These are phyloP conservation scores for Pleurotus tuoliensis DNA, from an alignment of 768 basidiomycete species.

Conservation along the genomic window DNA sequence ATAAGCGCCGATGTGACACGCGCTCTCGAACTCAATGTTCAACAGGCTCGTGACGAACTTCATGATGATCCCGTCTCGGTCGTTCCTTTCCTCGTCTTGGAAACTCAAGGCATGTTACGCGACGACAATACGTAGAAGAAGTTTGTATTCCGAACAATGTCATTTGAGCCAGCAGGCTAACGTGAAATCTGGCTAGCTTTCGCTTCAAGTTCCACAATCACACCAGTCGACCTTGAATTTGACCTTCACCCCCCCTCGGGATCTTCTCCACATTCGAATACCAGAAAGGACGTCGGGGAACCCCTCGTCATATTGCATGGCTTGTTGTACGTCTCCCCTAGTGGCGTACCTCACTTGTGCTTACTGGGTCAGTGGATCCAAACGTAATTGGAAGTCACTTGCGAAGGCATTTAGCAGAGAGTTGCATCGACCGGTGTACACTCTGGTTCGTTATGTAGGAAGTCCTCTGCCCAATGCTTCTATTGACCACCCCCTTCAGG, in stretches of 20 bases:
- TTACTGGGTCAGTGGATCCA: slow-evolving; percentile 59
- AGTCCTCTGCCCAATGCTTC: background rate
- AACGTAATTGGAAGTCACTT: slow-evolving; percentile 85
- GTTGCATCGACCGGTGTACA: slow-evolving; percentile 65
- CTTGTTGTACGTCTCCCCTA: slow-evolving; percentile 43
- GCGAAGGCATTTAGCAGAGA: slow-evolving; percentile 70
- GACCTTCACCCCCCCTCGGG: slow-evolving; percentile 13
- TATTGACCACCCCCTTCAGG: slow-evolving; percentile 34
- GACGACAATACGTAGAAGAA: background rate
- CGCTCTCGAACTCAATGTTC: too few relatives aligned
- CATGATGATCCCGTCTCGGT: too few relatives aligned
- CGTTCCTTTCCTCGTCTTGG: too few relatives aligned
- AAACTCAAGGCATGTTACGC: background rate
- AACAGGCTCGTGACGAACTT: too few relatives aligned
- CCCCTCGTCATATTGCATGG: slow-evolving; percentile 62
- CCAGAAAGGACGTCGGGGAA: slow-evolving; percentile 26
- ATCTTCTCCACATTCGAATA: background rate
- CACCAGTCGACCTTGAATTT: slow-evolving; percentile 15
- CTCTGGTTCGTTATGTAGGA: slow-evolving; percentile 44
- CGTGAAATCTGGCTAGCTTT: background rate
- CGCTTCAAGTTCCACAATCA: background rate
- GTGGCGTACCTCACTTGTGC: background rate
- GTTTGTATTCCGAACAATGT: background rate
- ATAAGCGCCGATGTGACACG: too few relatives aligned
- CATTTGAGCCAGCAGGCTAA: background rate